A percentile compares a stretch with the other conserved stretches of the same genome.
These are phyloP conservation scores for Poterioochromonas sp. DNA, from an alignment of 352 stramenopile genomes.

Conservation along the genomic window DNA sequence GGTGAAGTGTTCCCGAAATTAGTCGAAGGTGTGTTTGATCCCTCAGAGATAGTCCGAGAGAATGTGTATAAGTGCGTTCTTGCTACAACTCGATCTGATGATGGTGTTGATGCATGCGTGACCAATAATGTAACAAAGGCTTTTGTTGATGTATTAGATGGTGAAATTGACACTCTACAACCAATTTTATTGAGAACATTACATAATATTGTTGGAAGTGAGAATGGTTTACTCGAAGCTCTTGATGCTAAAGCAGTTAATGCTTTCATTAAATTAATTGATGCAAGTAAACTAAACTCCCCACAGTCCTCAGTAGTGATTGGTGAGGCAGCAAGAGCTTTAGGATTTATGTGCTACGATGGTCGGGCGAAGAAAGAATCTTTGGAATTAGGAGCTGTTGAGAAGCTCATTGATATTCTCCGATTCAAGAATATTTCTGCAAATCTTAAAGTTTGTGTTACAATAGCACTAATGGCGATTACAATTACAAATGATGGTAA, in stretches of 20 bases:
- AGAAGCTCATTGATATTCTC: neutral
- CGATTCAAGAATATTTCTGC: neutral
- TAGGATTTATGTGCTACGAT: conserved; percentile 24
- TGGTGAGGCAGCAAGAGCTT: neutral
- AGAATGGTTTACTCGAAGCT: neutral
- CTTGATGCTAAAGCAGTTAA: neutral
- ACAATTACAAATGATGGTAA: conserved; percentile 25
- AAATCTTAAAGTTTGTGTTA: neutral
- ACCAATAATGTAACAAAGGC: neutral
- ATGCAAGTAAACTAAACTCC: neutral
- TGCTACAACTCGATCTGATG: neutral
- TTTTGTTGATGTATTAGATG: neutral
- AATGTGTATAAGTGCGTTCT: conserved; percentile 18
- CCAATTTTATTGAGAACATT: conserved; percentile 3
- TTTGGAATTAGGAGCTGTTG: neutral
- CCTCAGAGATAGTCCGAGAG: neutral
- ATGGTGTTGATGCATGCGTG: neutral
- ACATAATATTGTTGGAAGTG: neutral
- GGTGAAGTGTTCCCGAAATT: neutral
- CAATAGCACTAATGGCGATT: conserved; percentile 26
- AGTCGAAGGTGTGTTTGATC: neutral
- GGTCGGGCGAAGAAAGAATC: neutral
- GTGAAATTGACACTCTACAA: neutral
- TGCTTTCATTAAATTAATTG: neutral
- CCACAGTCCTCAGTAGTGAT: neutral